phyloP scores from a whole-genome alignment of 768 basidiomycete genomes.

The Amanita exitialis region DNA sequence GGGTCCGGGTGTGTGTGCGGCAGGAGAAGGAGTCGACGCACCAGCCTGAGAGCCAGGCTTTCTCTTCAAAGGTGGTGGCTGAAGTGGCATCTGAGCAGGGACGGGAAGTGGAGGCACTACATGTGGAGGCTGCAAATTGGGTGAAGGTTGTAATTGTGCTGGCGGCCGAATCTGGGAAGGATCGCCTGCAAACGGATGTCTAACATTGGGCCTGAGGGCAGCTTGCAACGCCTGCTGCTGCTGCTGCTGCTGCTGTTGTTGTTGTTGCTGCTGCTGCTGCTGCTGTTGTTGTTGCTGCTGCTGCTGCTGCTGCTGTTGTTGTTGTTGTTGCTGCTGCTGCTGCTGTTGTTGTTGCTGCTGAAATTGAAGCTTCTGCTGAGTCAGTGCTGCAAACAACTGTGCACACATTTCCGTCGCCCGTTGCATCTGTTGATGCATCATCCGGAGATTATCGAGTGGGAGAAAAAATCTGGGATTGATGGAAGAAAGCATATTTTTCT shows the following conservation, averaged over 20 bases:
- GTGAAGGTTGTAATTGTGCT: slow-evolving; percentile 1
- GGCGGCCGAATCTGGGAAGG: background rate
- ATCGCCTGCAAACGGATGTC: slow-evolving; percentile 10
- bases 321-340: slow-evolving; percentile 6
- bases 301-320: slow-evolving; percentile 9
- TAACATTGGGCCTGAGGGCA: slow-evolving; percentile 7
- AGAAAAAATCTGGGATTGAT: slow-evolving; percentile 33
- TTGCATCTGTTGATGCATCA: slow-evolving; percentile 33
- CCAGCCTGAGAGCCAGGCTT: slow-evolving; percentile 19
- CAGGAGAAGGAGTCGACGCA: slow-evolving; percentile 34
- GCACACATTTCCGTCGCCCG: slow-evolving; percentile 30
- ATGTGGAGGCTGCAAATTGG: slow-evolving; percentile 4
- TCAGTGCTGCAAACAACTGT: slow-evolving; percentile 12
- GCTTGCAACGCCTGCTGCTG: slow-evolving; percentile 9
- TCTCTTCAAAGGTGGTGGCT: slow-evolving; percentile 19
- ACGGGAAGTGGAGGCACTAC: slow-evolving; percentile 1
- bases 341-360: slow-evolving; percentile 6
- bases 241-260: slow-evolving; percentile 12
- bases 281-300: slow-evolving; percentile 9
- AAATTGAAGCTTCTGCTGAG: slow-evolving; percentile 9
- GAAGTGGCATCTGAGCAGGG: slow-evolving; percentile 15
- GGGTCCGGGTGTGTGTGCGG: slow-evolving; percentile 30
- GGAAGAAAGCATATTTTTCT: slow-evolving; percentile 27
- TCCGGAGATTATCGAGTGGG: slow-evolving; percentile 26
- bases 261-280: slow-evolving; percentile 14